Conservation (phyloP, 345 rosid species). For the Citropsis articulata region DNA sequence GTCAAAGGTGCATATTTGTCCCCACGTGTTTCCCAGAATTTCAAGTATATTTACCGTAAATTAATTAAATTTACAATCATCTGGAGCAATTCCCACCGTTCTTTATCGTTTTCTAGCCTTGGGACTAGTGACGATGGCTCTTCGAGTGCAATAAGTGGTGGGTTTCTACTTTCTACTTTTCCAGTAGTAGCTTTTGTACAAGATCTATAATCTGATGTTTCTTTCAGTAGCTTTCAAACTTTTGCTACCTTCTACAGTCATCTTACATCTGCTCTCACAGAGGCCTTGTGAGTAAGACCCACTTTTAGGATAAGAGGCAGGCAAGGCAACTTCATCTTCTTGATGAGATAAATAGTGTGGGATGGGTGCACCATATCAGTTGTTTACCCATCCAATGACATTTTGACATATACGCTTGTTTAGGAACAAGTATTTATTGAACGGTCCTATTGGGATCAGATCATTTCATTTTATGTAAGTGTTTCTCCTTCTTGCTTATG, state of each 20-base stretch:
- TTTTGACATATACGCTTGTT: neutral
- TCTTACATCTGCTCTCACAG: neutral
- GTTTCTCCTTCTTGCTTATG: neutral
- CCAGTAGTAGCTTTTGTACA: neutral
- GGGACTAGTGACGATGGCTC: neutral
- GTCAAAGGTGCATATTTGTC: neutral
- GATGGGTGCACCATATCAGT: neutral
- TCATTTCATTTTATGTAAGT: neutral
- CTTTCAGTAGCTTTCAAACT: neutral
- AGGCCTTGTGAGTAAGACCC: constrained; percentile 10
- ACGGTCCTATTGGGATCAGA: neutral
- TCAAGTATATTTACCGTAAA: too few relatives aligned
- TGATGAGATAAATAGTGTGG: neutral
- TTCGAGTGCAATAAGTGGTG: neutral
- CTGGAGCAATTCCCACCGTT: too few relatives aligned
- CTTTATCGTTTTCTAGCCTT: neutral
- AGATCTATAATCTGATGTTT: neutral
- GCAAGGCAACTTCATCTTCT: neutral
- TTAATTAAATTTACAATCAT: too few relatives aligned
- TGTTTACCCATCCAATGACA: neutral
- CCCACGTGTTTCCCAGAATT: neutral
- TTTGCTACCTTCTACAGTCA: neutral
- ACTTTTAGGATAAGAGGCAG: constrained; percentile 7
- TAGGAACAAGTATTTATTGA: too few relatives aligned
- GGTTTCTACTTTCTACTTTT: too few relatives aligned